Evolutionary conservation across 2,329 filamentous ascomycete species (phyloP).

Genomic region (Aspergillaceae sp.): DNA sequence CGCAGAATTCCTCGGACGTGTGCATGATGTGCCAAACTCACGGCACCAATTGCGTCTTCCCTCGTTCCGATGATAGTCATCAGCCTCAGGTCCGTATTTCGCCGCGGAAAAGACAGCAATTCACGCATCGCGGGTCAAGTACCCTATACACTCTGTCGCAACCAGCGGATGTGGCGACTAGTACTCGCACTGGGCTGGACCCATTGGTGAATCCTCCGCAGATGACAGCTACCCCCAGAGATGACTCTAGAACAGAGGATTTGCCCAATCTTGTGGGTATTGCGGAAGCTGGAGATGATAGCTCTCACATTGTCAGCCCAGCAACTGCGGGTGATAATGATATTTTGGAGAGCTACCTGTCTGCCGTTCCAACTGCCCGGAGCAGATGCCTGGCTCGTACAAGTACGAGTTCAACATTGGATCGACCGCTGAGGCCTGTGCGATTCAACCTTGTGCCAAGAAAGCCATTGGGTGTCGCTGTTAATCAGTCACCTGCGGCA

Average conservation of each 20-base stretch:
- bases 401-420: conserved; percentile 11
- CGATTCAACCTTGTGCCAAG: conserved; percentile 42
- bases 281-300: conserved; percentile 23
- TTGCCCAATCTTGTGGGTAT: conserved; percentile 10
- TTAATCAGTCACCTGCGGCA: conserved; percentile 14
- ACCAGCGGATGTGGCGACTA: too few species aligned
- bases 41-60: conserved; percentile 43
- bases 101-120: neutral
- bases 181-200: neutral
- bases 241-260: conserved; percentile 1
- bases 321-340: conserved; percentile 47
- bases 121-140: too few species aligned
- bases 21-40: conserved; percentile 47
- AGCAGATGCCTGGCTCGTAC: conserved; percentile 15
- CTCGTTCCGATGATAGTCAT: conserved; percentile 13
- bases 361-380: conserved; percentile 16
- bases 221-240: neutral
- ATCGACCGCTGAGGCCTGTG: conserved; percentile 24
- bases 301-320: conserved; percentile 46
- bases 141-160: too few species aligned
- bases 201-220: neutral
- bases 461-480: conserved; percentile 31
- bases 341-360: conserved; percentile 46
- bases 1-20: conserved; percentile 32
- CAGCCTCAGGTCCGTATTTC: neutral